A percentile compares a stretch with the other conserved stretches of the same genome.
Evolutionary conservation across 2,329 filamentous ascomycete species (phyloP).

Genomic region (Calonectria pteridis): DNA sequence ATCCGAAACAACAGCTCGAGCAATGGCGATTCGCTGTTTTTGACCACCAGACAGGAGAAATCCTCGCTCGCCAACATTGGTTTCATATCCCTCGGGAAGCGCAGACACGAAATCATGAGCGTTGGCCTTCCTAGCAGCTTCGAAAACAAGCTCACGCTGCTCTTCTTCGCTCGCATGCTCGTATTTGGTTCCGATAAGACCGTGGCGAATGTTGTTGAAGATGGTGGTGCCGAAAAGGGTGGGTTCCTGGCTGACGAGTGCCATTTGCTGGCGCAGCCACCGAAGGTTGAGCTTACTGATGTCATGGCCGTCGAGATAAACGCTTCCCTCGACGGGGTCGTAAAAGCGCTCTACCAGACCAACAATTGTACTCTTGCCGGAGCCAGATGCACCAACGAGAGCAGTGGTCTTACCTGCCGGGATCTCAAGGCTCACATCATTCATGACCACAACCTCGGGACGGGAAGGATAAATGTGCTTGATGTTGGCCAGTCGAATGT

Average conservation of each 20-base stretch:
- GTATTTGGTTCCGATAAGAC: slow-evolving; percentile 85
- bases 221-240: slow-evolving; percentile 92
- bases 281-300: slow-evolving; percentile 85
- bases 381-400: slow-evolving; percentile 92
- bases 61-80: slow-evolving; percentile 94
- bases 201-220: slow-evolving; percentile 89
- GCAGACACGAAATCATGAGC: slow-evolving; percentile 90
- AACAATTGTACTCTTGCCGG: slow-evolving; percentile 94
- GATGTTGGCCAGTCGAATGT: slow-evolving; percentile 83
- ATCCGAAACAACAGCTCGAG: slow-evolving; percentile 88
- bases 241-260: slow-evolving; percentile 93
- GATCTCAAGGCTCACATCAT: slow-evolving; percentile 82
- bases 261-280: slow-evolving; percentile 93
- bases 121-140: slow-evolving; percentile 91
- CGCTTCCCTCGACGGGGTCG: slow-evolving; percentile 82
- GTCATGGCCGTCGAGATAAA: slow-evolving; percentile 86
- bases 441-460: slow-evolving; percentile 90
- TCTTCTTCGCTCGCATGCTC: slow-evolving; percentile 76
- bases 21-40: slow-evolving; percentile 96
- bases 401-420: slow-evolving; percentile 94
- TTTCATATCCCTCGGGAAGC: slow-evolving; percentile 91
- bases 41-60: slow-evolving; percentile 95
- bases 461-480: slow-evolving; percentile 96
- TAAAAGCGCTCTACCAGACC: slow-evolving; percentile 96
- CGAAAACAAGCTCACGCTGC: slow-evolving; percentile 77